Evolutionary conservation across 2,329 filamentous ascomycete species (phyloP), one percentile per base, ranked within the genome.

Genomic region (Camillea tinctor): DNA sequence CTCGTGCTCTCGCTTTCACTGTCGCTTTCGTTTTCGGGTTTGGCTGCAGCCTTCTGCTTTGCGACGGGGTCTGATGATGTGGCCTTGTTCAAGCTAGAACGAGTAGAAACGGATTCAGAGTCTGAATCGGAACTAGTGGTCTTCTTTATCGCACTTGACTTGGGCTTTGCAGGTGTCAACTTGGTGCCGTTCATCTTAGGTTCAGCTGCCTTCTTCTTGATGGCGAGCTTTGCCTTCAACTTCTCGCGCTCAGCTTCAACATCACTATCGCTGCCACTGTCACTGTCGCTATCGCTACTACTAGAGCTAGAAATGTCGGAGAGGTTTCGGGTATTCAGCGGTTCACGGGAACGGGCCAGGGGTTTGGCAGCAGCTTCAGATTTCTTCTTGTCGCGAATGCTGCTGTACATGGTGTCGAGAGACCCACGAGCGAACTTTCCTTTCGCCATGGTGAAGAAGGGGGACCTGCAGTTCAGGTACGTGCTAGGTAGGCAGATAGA

Each of bases 241-340:
- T 75, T 76, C 55, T 71, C 72, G 54, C 76, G 62, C 2, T 65
- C 69, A 15, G 68, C 68, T 13, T 69, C 67, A 30, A 48, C 74
- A 55, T 71, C 72, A 57, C 72, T 77, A 57, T 72, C 71, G 58
- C 72, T 76, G 49, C 68, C 72, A 2, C 68, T 73, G 5, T 67
- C 70, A 17, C 71, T 68, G 2, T 72, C 72, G 21, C 70, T 71
- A 22, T 70, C 71, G 40, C 75, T 67, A 58, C 58, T 68, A 54
- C 71, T 71, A 67, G 75, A 71, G 44, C 63, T 62, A 53, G 76
- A 75, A 40, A 76, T 68, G 59, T 61, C 69, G 55, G 71, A 72
- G 63, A 77, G 78, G 59, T 74, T 60, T n/a, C 61, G 50, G 8
- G 55, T 44, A 20, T 62, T 66, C 19, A 63, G 58, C 21, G 60